Evolutionary conservation across 2,329 filamentous ascomycete genomes (phyloP), one percentile per base, ranked within the genome.

Genomic region (Amauroascus verrucosus): DNA sequence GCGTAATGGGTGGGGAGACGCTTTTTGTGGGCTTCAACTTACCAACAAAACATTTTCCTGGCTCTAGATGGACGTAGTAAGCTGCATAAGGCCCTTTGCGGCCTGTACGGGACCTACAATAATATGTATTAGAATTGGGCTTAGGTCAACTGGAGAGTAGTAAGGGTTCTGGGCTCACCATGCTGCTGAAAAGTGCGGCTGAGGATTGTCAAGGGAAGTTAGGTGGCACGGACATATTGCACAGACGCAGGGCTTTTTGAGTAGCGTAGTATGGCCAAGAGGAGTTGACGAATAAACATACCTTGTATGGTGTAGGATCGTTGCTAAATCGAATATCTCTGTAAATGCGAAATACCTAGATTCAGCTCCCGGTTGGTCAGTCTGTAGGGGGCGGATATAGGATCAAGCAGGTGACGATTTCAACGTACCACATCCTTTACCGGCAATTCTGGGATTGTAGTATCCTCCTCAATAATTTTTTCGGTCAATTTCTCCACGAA

Each of bases 251-350:
- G 20, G 22, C 22, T 13, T 22, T 45, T 20, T 30, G 14, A 32
- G 16, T 26, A n/a, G 16, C 2, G 30, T 9, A 28, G 20, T 32
- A 26, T 14, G 9, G 26, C 37, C 8, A 22, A 32, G 2, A 35
- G 26, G 28, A 28, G 14, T 9, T 38, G 24, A 6, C 24, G 35
- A 18, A 24, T 52, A 53, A 26, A 58, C 74, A 62, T 71, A 86
- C 86, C 77, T 94, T 95, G 74, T 95, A 95, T 0, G 90, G 89
- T 1, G 88, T 93, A 18, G 80, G 85, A 63, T 95, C 84, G 60
- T 87, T 85, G 63, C 79, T 86, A 70, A 95, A 95, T 53, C 89
- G 81, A 41, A 93, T 78, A 62, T 95, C 89, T 61, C 89, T 78
- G 69, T 95, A 88, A 55, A 95, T 93, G 56, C 89, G 83, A 66